Evolutionary conservation across 768 basidiomycete species (phyloP).

Genomic region (Cystobasidium tubakii): DNA sequence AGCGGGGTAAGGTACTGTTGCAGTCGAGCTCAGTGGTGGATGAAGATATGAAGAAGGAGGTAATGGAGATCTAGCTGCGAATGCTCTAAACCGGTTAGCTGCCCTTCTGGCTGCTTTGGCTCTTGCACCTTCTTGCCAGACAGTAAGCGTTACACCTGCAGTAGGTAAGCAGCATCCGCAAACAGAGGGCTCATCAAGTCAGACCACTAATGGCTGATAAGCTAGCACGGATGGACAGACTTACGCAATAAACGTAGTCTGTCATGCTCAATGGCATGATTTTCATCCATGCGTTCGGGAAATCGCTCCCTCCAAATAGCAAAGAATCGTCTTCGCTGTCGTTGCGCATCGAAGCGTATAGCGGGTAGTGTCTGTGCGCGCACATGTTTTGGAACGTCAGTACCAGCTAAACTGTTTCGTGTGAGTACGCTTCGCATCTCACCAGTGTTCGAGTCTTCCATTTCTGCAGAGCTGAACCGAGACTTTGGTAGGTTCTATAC

Average conservation of each 20-base stretch:
- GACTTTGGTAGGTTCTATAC: neutral
- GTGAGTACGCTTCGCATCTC: neutral
- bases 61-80: neutral
- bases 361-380: conserved; percentile 30
- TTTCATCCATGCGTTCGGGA: conserved; percentile 1
- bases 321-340: neutral
- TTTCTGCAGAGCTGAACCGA: neutral
- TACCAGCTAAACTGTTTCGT: too few species aligned
- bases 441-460: conserved; percentile 33
- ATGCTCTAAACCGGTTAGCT: conserved; percentile 13
- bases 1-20: neutral
- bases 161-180: neutral
- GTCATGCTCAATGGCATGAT: conserved; percentile 21
- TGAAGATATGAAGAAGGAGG: neutral
- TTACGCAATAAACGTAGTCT: conserved; percentile 17
- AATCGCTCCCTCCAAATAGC: conserved; percentile 14
- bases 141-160: conserved; percentile 14
- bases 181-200: too few species aligned
- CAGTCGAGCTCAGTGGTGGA: neutral
- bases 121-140: conserved; percentile 9
- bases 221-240: neutral
- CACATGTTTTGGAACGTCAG: too few species aligned
- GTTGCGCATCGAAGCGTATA: conserved; percentile 14
- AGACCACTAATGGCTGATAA: neutral
- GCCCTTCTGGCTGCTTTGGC: conserved; percentile 12